Evolutionary conservation across 2,329 filamentous ascomycete genomes (phyloP).

Genomic region (Periconia macrospinosa): DNA sequence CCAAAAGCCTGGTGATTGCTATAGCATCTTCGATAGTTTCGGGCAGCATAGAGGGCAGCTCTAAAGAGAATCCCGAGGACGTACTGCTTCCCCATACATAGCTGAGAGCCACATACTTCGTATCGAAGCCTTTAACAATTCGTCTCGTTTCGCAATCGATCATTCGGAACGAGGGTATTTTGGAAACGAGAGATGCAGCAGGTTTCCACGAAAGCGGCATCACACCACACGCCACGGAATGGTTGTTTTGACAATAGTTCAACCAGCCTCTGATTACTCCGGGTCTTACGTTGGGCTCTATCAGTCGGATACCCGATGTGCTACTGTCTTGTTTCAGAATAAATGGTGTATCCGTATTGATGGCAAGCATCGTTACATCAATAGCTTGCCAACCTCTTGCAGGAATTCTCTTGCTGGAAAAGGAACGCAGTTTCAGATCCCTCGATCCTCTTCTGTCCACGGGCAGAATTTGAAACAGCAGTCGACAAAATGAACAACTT

Average conservation of each 20-base stretch:
- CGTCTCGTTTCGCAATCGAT: slow-evolving; percentile 2
- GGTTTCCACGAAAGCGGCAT: too few relatives aligned
- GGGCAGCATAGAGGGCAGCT: neutral
- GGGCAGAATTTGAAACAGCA: neutral
- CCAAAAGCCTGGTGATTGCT: neutral
- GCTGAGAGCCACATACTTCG: slow-evolving; percentile 2
- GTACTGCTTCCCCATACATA: slow-evolving; percentile 6
- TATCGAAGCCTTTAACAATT: neutral
- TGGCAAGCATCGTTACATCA: neutral
- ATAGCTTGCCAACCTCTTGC: slow-evolving; percentile 1
- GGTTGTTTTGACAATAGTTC: neutral
- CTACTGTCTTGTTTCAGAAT: neutral
- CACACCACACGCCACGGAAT: neutral
- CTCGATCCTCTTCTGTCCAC: neutral
- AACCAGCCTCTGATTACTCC: neutral
- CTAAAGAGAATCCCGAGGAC: neutral
- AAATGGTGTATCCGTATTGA: neutral
- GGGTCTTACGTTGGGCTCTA: too few relatives aligned
- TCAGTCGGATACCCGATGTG: too few relatives aligned
- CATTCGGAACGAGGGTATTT: neutral
- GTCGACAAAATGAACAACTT: neutral
- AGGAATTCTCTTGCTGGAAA: neutral
- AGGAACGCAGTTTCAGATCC: neutral
- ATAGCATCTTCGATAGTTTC: slow-evolving; percentile 3
- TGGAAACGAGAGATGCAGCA: too few relatives aligned